Conservation (phyloP, 2,329 filamentous ascomycete species). For the Aspergillus tubingensis region DNA sequence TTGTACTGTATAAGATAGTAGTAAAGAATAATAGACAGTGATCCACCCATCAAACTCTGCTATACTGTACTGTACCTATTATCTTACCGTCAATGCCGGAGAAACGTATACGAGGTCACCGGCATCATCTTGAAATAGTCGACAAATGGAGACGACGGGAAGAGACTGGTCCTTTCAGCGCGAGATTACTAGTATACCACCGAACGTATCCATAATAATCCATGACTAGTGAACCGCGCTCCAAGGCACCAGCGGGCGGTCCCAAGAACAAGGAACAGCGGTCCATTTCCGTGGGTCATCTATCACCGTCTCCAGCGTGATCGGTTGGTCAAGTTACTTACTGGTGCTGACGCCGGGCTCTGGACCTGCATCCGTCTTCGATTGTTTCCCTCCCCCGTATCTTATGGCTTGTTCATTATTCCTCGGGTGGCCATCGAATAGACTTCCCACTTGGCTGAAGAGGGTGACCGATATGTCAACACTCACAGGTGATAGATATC, state of each 20-base stretch:
- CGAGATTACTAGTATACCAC: background rate
- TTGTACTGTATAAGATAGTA: background rate
- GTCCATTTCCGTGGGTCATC: constrained; percentile 25
- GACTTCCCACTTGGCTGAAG: no score
- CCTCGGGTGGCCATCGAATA: background rate
- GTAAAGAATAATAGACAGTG: background rate
- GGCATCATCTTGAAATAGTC: background rate
- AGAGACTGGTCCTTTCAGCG: background rate
- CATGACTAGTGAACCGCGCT: background rate
- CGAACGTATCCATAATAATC: background rate
- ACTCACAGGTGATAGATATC: no score
- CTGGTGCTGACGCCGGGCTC: constrained; percentile 18
- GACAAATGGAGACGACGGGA: background rate
- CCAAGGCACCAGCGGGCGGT: constrained; percentile 16
- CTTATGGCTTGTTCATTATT: background rate
- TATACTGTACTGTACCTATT: no score
- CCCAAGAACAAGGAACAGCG: constrained; percentile 24
- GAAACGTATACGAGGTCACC: background rate
- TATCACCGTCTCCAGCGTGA: constrained; percentile 18
- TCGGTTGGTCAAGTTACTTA: constrained; percentile 16
- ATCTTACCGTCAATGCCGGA: background rate
- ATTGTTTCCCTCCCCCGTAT: background rate
- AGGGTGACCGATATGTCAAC: no score
- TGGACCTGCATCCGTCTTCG: constrained; percentile 10
- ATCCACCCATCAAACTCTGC: no score